A percentile compares a stretch with the other conserved stretches of the same genome.
phyloP scores from a whole-genome alignment of 1,139 yeast species.

The Diutina siamensis region DNA sequence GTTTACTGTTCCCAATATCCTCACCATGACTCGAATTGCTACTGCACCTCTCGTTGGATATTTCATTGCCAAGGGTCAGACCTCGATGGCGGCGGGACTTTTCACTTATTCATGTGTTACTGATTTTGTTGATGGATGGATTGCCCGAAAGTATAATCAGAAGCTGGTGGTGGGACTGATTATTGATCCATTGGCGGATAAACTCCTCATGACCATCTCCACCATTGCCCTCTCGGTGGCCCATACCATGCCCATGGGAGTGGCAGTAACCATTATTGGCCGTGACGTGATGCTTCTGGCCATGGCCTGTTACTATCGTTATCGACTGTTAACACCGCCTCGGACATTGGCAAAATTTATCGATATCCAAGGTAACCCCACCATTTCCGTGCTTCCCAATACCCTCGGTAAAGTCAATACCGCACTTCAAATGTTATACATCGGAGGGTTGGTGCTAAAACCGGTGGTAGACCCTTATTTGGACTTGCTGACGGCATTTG shows the following conservation, averaged over 20 bases:
- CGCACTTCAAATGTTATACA: constrained; percentile 80
- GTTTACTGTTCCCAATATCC: constrained; percentile 64
- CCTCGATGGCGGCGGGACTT: constrained; percentile 53
- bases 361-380: constrained; percentile 57
- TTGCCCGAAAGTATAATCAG: constrained; percentile 73
- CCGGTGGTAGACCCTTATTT: constrained; percentile 36
- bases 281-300: constrained; percentile 69
- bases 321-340: constrained; percentile 63
- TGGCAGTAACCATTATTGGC: constrained; percentile 72
- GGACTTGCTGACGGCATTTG: constrained; percentile 11
- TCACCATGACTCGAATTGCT: constrained; percentile 68
- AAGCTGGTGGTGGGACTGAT: constrained; percentile 81
- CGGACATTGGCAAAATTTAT: constrained; percentile 61
- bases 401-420: constrained; percentile 80
- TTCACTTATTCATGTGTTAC: constrained; percentile 83
- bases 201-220: constrained; percentile 75
- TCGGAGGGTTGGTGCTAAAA: constrained; percentile 61
- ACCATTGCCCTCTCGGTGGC: constrained; percentile 66
- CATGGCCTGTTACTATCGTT: constrained; percentile 69
- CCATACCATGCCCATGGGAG: constrained; percentile 52
- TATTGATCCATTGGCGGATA: constrained; percentile 93
- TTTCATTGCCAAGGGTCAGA: constrained; percentile 50
- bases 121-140: constrained; percentile 82
- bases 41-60: constrained; percentile 82
- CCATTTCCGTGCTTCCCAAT: constrained; percentile 88